Conservation (phyloP, 306 rosid genomes). For the Prunus padus region DNA sequence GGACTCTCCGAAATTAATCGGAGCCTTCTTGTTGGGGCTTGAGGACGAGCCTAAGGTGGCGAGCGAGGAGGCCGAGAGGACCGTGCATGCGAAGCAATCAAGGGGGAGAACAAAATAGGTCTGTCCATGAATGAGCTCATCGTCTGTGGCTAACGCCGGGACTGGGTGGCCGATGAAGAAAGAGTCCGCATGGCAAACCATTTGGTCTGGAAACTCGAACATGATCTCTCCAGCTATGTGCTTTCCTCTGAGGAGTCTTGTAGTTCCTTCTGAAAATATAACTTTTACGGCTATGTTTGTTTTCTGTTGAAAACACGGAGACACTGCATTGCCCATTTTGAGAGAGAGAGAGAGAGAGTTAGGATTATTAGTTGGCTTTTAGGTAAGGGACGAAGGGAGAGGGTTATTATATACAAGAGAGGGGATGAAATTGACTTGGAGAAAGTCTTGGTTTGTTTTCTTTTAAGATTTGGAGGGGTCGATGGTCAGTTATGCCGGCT, state of each 20-base stretch:
- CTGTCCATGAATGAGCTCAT: constrained; percentile 58
- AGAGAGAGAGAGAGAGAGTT: constrained; percentile 2
- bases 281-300: constrained; percentile 34
- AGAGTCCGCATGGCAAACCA: constrained; percentile 78
- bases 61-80: constrained; percentile 55
- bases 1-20: constrained; percentile 52
- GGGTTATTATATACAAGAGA: constrained; percentile 17
- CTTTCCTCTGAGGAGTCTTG: constrained; percentile 36
- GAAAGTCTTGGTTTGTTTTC: constrained; percentile 30
- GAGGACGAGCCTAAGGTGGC: constrained; percentile 33
- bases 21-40: constrained; percentile 33
- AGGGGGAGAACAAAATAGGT: constrained; percentile 91
- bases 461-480: constrained; percentile 33
- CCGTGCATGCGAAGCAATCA: constrained; percentile 46
- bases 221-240: constrained; percentile 83
- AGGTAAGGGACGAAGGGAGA: constrained; percentile 2
- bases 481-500: constrained; percentile 87
- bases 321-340: constrained; percentile 55
- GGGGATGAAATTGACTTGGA: constrained; percentile 50
- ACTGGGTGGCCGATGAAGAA: constrained; percentile 81
- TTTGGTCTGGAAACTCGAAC: constrained; percentile 78
- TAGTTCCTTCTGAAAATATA: constrained; percentile 53
- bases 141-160: constrained; percentile 65
- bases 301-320: constrained; percentile 42
- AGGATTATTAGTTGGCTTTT: neutral